Percentiles rank a stretch among this genome's conserved stretches.
Conservation (phyloP, 352 stramenopile species). For the Globisporangium canariense region DNA sequence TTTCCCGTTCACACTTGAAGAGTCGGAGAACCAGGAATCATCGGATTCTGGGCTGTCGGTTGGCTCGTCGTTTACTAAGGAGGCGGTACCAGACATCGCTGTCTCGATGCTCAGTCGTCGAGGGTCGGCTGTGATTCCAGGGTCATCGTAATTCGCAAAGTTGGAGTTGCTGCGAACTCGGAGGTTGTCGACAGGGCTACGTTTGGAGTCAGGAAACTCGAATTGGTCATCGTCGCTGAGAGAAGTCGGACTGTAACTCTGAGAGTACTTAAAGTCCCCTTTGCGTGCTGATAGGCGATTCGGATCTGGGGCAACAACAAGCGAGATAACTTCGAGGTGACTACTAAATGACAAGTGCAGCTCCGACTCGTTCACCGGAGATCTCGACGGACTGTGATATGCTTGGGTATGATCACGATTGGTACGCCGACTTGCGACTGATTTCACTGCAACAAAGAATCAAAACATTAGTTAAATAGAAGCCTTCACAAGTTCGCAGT, state of each 20-base stretch:
- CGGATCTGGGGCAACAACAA: neutral
- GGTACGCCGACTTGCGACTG: constrained; percentile 1
- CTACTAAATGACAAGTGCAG: neutral
- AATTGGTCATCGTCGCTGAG: neutral
- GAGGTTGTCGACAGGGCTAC: neutral
- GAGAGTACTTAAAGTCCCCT: neutral
- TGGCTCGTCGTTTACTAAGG: constrained; percentile 20
- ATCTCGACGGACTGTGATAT: constrained; percentile 3
- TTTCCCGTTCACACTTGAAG: constrained; percentile 12
- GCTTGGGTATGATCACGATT: constrained; percentile 5
- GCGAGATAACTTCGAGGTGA: neutral
- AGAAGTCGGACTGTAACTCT: neutral
- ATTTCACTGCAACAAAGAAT: neutral
- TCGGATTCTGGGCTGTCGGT: constrained; percentile 17
- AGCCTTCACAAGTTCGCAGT: neutral
- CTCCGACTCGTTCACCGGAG: neutral
- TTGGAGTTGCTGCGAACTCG: neutral
- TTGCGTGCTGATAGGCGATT: neutral
- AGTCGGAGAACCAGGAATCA: constrained; percentile 28
- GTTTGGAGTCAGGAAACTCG: neutral
- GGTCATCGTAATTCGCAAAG: neutral
- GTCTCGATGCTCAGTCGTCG: constrained; percentile 31
- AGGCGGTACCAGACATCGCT: constrained; percentile 24
- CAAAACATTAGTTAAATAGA: neutral
- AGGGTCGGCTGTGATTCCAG: constrained; percentile 5